These are phyloP conservation scores for Microbotryum lychnidis-dioicae DNA, from an alignment of 1,284 basidiomycete genomes.

Conservation along the genomic window DNA sequence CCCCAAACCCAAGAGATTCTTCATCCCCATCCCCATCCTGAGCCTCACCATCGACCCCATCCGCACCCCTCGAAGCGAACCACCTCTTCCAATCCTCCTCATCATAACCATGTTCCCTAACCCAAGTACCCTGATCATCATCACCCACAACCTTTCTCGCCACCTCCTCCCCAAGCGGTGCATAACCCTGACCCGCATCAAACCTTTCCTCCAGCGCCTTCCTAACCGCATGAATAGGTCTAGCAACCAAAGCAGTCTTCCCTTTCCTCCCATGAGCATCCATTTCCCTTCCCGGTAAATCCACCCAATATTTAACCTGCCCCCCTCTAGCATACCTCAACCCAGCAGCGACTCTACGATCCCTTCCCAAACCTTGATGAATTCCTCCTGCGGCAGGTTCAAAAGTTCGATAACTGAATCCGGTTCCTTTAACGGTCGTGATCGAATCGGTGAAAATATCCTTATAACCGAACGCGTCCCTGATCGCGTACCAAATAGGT, in stretches of 20 bases:
- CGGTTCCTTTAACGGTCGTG: conserved; percentile 72
- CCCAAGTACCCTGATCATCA: no score
- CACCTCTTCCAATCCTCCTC: conserved; percentile 5
- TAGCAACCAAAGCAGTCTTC: conserved; percentile 11
- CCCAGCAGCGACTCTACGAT: conserved; percentile 75
- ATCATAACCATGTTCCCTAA: not conserved
- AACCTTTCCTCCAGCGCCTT: conserved; percentile 47
- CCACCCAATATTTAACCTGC: conserved; percentile 50
- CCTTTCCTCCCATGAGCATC: conserved; percentile 30
- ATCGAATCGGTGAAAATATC: conserved; percentile 84
- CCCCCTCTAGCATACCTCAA: conserved; percentile 84
- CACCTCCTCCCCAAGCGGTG: conserved; percentile 63
- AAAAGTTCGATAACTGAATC: conserved; percentile 90
- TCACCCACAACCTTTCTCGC: conserved; percentile 52
- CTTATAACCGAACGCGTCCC: conserved; percentile 49
- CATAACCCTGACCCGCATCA: conserved; percentile 56
- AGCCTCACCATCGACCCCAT: conserved; percentile 2
- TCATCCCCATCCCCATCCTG: conserved; percentile 13
- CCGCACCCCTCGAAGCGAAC: conserved; percentile 3
- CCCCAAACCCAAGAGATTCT: conserved; percentile 39
- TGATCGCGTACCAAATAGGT: conserved; percentile 73
- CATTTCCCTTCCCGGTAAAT: conserved; percentile 50
- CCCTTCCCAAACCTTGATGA: conserved; percentile 74
- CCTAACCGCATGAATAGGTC: conserved; percentile 43
- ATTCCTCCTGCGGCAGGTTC: conserved; percentile 90